Base-by-base conservation (phyloP, 139 green algal genomes). In the Trebouxia sp. region DNA sequence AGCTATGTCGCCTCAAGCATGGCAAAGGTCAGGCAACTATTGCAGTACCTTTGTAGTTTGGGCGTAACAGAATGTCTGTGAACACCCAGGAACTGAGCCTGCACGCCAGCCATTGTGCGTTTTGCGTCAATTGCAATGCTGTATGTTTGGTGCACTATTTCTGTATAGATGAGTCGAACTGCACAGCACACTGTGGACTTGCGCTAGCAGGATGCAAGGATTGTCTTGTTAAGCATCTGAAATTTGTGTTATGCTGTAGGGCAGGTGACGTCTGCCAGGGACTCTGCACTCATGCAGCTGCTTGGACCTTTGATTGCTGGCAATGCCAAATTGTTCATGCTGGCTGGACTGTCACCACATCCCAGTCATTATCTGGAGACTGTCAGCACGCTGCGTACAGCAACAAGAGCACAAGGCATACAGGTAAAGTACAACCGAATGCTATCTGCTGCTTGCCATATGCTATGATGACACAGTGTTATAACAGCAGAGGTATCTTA, bases 331-430 rank as follows among this genome's bases (percentile, higher is more conserved):
- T 41, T 39, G 15, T 85, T 76, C 56, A n/a, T 85, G 17, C 35
- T 85, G 47, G 75, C 51, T 37, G 48, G 45, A 50, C 37, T 83
- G 30, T 83, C 82, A 20, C 17, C 45, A 22, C 26, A 76, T 47
- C 24, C 75, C 41, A 62, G 26, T 26, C 5, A 82, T 35, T 85
- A 81, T 22, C 76, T 85, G 69, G 82, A 85, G 26, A 85, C 75
- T 32, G 53, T 85, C 37, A 83, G 82, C 82, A 85, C 82, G 5
- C 42, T 85, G 30, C 75, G 82, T 12, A 65, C 82, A 26, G 75
- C 56, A 9, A 56, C 26, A 30, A 47, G 75, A 7, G 75, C 82
- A 9, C 82, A 82, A 8, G 45, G 32, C 50, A 85, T 85, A 9
- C 70, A 82, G 55, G 65, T 74, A 10, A 67, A 32, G 10, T 75